Conservation (phyloP, 805 yeast species). For the Peterozyma xylosa region DNA sequence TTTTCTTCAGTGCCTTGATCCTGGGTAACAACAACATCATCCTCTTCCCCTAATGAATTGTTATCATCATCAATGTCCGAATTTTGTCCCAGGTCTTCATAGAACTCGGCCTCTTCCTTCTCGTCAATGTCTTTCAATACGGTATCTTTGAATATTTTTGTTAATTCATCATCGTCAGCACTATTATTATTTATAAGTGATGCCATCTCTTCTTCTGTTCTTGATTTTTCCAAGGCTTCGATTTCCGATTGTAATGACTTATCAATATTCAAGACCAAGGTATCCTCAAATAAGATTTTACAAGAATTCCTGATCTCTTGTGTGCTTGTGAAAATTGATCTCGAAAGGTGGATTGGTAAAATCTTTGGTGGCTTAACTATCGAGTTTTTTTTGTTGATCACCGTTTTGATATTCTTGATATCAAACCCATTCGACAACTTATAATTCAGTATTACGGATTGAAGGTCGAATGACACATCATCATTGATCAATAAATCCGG, state of each 20-base stretch:
- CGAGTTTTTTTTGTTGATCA: conserved; percentile 58
- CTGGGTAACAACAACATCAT: conserved; percentile 10
- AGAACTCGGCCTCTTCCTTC: conserved; percentile 15
- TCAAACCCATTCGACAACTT: conserved; percentile 30
- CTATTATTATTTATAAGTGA: conserved; percentile 12
- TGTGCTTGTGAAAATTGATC: conserved; percentile 70
- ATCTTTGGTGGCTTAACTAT: conserved; percentile 63
- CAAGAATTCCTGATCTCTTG: conserved; percentile 70
- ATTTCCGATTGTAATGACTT: conserved; percentile 18
- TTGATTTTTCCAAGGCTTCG: conserved; percentile 4
- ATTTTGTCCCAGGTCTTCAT: conserved; percentile 14
- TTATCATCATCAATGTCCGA: conserved; percentile 14
- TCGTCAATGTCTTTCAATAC: conserved; percentile 13
- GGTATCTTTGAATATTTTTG: conserved; percentile 1
- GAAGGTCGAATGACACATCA: conserved; percentile 48
- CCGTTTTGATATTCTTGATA: conserved; percentile 43
- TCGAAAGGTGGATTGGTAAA: conserved; percentile 74
- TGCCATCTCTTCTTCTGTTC: conserved; percentile 23
- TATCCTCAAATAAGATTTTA: conserved; percentile 57
- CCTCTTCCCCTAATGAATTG: conserved; percentile 10
- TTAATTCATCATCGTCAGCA: conserved; percentile 4
- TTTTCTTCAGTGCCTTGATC: conserved; percentile 9
- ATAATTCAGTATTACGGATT: conserved; percentile 39
- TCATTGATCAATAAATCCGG: conserved; percentile 48
- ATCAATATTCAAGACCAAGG: conserved; percentile 40